Evolutionary conservation across 2,329 filamentous ascomycete species (phyloP).

Genomic region (Exophiala sp.): DNA sequence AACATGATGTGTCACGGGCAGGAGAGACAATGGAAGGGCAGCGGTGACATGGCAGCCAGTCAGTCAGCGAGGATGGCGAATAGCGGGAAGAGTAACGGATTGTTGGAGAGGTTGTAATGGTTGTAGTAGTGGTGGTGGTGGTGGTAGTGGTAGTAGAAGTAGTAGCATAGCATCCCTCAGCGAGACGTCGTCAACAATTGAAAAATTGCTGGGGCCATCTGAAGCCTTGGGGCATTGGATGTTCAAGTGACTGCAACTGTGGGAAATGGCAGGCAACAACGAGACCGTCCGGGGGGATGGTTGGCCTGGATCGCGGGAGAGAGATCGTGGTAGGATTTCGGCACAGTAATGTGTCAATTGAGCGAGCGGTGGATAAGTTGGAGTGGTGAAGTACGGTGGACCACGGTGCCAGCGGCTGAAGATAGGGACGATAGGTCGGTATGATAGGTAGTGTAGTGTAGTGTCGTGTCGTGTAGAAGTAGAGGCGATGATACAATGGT

Average conservation of each 20-base stretch:
- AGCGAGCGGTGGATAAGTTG: not conserved
- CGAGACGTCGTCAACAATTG: slow-evolving; percentile 2
- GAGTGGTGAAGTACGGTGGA: not conserved
- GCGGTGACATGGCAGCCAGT: slow-evolving; percentile 16
- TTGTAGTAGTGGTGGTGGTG: too few relatives aligned
- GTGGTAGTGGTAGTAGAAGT: too few relatives aligned
- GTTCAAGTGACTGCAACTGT: slow-evolving; percentile 7
- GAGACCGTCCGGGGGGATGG: not conserved
- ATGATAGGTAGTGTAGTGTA: too few relatives aligned
- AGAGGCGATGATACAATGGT: too few relatives aligned
- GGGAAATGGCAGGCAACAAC: not conserved
- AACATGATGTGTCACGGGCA: slow-evolving; percentile 13
- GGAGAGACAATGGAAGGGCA: slow-evolving; percentile 6
- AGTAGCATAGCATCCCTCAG: slow-evolving; percentile 18
- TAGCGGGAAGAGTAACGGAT: not conserved
- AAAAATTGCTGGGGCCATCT: not conserved
- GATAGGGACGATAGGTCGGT: not conserved
- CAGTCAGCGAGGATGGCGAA: not conserved
- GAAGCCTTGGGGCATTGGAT: not conserved
- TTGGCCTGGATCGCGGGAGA: not conserved
- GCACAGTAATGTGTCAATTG: not conserved
- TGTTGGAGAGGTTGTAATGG: slow-evolving; percentile 5
- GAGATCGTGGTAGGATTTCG: slow-evolving; percentile 3
- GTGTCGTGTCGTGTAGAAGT: too few relatives aligned
- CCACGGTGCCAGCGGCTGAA: slow-evolving; percentile 9